phyloP scores from a whole-genome alignment of 345 rosid species.

The Kernera saxatilis region DNA sequence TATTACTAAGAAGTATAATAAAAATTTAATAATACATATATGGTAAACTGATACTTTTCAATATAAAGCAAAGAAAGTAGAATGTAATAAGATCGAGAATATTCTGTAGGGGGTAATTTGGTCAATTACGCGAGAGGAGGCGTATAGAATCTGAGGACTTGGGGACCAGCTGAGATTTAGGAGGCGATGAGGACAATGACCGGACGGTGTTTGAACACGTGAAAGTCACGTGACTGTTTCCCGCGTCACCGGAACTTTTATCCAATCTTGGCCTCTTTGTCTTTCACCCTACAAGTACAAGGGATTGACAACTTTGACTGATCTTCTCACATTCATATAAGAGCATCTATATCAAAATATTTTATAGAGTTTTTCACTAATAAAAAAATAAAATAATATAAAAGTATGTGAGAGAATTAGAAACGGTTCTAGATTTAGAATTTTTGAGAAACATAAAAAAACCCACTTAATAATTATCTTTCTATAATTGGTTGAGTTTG shows the following conservation, averaged over 20 bases:
- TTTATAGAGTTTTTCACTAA: too few species aligned
- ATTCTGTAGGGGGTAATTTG: neutral
- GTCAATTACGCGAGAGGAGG: neutral
- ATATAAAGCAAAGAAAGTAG: too few species aligned
- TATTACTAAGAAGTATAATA: too few species aligned
- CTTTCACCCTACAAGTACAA: constrained; percentile 8
- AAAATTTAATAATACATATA: too few species aligned
- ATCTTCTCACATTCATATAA: neutral
- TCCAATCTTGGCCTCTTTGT: constrained; percentile 3
- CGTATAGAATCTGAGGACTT: constrained; percentile 17
- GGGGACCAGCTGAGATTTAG: constrained; percentile 12
- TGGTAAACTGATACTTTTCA: too few species aligned
- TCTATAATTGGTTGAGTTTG: too few species aligned
- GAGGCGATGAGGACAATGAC: constrained; percentile 15
- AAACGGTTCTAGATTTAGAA: too few species aligned
- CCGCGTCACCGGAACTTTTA: constrained; percentile 26
- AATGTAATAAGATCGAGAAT: neutral
- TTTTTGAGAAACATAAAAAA: too few species aligned
- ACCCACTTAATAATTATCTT: too few species aligned
- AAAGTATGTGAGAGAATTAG: too few species aligned
- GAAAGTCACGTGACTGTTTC: constrained; percentile 31
- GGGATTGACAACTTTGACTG: constrained; percentile 8
- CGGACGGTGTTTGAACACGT: constrained; percentile 19
- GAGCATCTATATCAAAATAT: too few species aligned
- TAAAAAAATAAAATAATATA: too few species aligned